Percentiles rank a stretch among this genome's conserved stretches.
phyloP scores from a whole-genome alignment of 768 basidiomycete genomes.

The Coprinopsis sp. region DNA sequence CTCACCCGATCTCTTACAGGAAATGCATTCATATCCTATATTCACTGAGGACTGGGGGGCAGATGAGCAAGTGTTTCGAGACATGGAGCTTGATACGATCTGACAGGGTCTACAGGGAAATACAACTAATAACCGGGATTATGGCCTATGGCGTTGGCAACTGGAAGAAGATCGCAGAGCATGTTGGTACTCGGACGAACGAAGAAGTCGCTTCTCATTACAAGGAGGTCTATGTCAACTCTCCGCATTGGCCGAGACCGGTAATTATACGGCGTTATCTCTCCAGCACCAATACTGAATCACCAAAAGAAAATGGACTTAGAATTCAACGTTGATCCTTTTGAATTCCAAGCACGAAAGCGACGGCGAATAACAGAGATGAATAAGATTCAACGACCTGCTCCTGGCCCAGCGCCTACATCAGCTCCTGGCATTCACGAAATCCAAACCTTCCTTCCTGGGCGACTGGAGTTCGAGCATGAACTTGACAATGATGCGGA shows the following conservation, averaged over 20 bases:
- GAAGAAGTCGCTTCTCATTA: slow-evolving; percentile 95
- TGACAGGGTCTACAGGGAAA: slow-evolving; percentile 52
- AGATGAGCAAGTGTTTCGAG: slow-evolving; percentile 67
- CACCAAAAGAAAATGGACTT: slow-evolving; percentile 45
- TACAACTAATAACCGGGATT: slow-evolving; percentile 85
- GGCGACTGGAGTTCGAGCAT: slow-evolving; percentile 97
- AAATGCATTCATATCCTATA: slow-evolving; percentile 95
- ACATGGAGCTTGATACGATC: neutral
- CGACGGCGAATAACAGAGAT: slow-evolving; percentile 82
- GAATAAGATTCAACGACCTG: slow-evolving; percentile 50
- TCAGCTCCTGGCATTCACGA: slow-evolving; percentile 93
- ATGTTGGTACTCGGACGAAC: slow-evolving; percentile 89
- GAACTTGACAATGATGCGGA: slow-evolving; percentile 98
- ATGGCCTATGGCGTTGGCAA: slow-evolving; percentile 87
- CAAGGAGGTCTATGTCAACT: slow-evolving; percentile 71
- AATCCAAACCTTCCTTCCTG: slow-evolving; percentile 88
- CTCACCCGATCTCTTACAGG: slow-evolving; percentile 44
- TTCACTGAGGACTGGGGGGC: slow-evolving; percentile 96
- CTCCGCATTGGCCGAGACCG: slow-evolving; percentile 75
- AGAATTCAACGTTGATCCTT: slow-evolving; percentile 67
- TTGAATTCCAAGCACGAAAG: slow-evolving; percentile 86
- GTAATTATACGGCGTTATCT: slow-evolving; percentile 37
- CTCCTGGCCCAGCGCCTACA: slow-evolving; percentile 73
- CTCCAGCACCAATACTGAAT: slow-evolving; percentile 7
- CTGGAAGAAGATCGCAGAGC: slow-evolving; percentile 94